Conservation (phyloP, 78 protist genomes). For the slime mould (Dictyostelium discoideum) region DNA sequence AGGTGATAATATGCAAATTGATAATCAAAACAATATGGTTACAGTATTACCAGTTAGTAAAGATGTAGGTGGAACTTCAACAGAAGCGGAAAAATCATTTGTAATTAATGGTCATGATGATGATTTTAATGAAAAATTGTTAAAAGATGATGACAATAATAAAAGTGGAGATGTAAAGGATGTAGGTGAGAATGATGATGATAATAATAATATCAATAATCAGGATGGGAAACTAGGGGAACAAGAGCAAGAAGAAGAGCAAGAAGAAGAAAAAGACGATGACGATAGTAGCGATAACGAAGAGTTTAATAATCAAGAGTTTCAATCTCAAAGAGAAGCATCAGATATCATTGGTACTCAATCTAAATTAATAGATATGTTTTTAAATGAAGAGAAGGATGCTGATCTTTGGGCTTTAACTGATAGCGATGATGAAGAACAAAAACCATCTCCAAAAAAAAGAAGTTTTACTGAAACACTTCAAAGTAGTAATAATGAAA, state of each 20-base stretch:
- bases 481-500: not conserved
- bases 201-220: not conserved
- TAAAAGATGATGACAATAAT: not conserved
- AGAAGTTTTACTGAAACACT: not conserved
- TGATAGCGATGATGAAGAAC: not conserved
- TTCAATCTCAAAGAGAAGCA: constrained; percentile 52
- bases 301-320: constrained; percentile 17
- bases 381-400: constrained; percentile 1
- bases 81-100: not conserved
- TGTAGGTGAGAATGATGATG: not conserved
- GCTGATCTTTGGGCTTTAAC: not conserved
- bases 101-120: not conserved
- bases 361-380: not conserved
- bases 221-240: not conserved
- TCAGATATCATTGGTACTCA: constrained; percentile 54
- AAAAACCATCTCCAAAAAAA: not conserved
- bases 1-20: not conserved
- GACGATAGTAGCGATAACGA: constrained; percentile 3
- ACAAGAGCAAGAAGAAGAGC: not conserved
- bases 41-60: not conserved
- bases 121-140: not conserved
- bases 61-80: not conserved
- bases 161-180: not conserved
- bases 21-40: not conserved
- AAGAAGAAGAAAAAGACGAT: not conserved